phyloP scores from a whole-genome alignment of 2,329 filamentous ascomycete species.

The Trichoderma atrobrunneum region DNA sequence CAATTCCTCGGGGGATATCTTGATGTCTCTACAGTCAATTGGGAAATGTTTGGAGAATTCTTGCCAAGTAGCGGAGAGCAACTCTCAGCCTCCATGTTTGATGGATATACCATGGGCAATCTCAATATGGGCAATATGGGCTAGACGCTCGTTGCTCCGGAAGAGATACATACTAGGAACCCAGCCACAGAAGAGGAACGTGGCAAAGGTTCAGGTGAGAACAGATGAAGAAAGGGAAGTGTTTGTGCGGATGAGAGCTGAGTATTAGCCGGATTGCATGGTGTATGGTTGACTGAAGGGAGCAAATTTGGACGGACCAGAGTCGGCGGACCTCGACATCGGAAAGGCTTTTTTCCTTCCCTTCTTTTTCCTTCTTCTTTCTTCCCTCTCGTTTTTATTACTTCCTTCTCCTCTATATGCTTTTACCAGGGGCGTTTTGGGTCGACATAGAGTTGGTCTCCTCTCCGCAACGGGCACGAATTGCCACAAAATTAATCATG shows the following conservation, averaged over 20 bases:
- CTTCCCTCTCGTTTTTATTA: not conserved
- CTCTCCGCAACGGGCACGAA: conserved; percentile 3
- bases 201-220: not conserved
- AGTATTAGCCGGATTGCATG: not conserved
- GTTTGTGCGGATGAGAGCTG: not conserved
- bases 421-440: not conserved
- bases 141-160: not conserved
- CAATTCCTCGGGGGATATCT: conserved; percentile 45
- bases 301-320: not conserved
- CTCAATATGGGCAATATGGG: conserved; percentile 15
- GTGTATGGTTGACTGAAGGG: not conserved
- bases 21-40: conserved; percentile 44
- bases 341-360: not conserved
- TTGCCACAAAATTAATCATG: conserved; percentile 7
- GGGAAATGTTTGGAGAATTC: conserved; percentile 44
- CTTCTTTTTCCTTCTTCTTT: not conserved
- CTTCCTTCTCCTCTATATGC: not conserved
- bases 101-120: conserved; percentile 26
- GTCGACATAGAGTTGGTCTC: conserved; percentile 16
- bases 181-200: not conserved
- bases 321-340: not conserved
- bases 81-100: conserved; percentile 33
- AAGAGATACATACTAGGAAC: not conserved
- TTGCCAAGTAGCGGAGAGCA: conserved; percentile 29
- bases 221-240: not conserved